Base-by-base conservation (phyloP, 345 rosid species). In the Punica granatum region DNA sequence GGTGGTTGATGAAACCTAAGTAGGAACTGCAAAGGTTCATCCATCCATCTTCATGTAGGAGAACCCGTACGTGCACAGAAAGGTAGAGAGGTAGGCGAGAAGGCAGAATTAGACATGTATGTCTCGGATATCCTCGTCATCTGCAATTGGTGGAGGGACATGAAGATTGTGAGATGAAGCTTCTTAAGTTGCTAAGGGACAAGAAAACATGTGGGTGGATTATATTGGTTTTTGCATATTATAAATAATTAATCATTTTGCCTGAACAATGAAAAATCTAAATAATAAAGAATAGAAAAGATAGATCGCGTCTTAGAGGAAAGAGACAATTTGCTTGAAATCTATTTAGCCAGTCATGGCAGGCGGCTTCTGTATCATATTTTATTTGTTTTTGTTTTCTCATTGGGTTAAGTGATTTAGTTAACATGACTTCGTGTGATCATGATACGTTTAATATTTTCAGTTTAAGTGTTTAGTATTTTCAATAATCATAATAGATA, bases 141-240 rank as follows among this genome's bases (percentile, higher is more conserved):
- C 41, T 11, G 11, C 5, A 37, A 37, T 3, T 3, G 53, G 18
- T 6, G 53, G 53, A n/a, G 53, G 53, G 53, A 48, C 53, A 48
- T 3, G 53, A 48, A 4, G 53, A 48, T 48, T n/a, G 53, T 5
- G 58, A 51, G 58, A 23, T 23, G 58, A 51, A 51, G 28, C 30
- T 51, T 51, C 58, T 25, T 25, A 51, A 51, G 58, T 51, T 28
- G 58, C 58, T 51, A 10, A n/a, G 58, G 30, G 58, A 51, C 58
- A 51, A 51, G 58, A 23, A 51, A 51, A 51, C 58, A 23, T 51
- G 58, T 51, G 58, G 51, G n/a, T 51, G 58, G 58, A 23, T 51
- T 7, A 21, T 3, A 3, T 18, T 18, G 25, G 8, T 48, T 48
- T 37, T 12, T 48, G 25, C n/a, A 2, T 18, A 18, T 48, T 14